A percentile compares a stretch with the other conserved stretches of the same genome.
These are phyloP conservation scores for Solanum neorickii DNA, from an alignment of 257 asterid genomes.

Conservation along the genomic window DNA sequence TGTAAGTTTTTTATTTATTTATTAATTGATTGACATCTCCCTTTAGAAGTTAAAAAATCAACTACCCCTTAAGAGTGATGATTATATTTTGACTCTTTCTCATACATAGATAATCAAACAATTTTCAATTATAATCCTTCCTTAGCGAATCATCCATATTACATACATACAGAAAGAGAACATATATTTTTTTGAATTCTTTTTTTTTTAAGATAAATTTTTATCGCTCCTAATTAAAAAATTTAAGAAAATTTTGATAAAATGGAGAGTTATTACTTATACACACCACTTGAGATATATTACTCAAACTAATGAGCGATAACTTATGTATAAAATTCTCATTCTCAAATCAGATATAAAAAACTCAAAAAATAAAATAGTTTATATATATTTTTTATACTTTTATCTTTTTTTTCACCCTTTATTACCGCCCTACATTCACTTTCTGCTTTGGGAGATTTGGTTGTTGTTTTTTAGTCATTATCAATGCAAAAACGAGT, in stretches of 20 bases:
- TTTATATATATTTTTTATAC: no score
- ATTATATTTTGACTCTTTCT: not conserved
- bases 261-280: no score
- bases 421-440: constrained; percentile 7
- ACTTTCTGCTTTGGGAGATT: not conserved
- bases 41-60: not conserved
- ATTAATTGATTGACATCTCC: not conserved
- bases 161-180: not conserved
- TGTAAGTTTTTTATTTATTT: not conserved
- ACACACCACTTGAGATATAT: no score
- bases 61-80: not conserved
- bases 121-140: not conserved
- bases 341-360: no score
- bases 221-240: no score
- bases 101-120: not conserved
- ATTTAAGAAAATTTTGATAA: no score
- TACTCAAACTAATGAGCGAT: no score
- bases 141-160: not conserved
- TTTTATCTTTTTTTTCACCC: not conserved
- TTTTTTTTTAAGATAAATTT: no score
- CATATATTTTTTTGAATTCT: no score
- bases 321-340: no score
- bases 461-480: not conserved
- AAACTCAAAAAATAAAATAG: no score
- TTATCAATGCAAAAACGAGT: not conserved